A percentile compares a stretch with the other conserved stretches of the same genome.
These are phyloP conservation scores for Rhizopogon sp. DNA, from an alignment of 768 basidiomycete species.

Conservation along the genomic window DNA sequence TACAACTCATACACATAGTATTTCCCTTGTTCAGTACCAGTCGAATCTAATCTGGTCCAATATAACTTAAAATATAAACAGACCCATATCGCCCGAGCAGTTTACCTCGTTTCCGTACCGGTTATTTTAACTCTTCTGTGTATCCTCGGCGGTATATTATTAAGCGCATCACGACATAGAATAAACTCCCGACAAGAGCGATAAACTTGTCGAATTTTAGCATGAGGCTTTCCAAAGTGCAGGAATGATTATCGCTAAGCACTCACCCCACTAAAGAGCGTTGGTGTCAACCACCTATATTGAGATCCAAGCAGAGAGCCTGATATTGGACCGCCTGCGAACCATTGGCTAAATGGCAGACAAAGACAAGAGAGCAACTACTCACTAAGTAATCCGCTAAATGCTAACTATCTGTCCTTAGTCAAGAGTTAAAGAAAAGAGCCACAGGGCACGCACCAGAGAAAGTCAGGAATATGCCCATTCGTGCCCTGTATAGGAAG, in stretches of 20 bases:
- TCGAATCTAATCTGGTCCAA: too few relatives aligned
- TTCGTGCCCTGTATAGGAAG: slow-evolving; percentile 18
- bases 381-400: slow-evolving; percentile 17
- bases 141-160: neutral
- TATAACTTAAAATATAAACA: too few relatives aligned
- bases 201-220: neutral
- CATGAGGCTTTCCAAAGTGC: neutral
- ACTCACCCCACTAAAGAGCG: neutral
- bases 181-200: neutral
- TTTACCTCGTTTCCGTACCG: too few relatives aligned
- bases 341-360: slow-evolving; percentile 1
- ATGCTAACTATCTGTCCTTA: slow-evolving; percentile 6
- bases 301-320: neutral
- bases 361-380: neutral
- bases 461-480: slow-evolving; percentile 47
- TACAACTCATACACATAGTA: too few relatives aligned
- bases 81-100: too few relatives aligned
- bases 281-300: neutral
- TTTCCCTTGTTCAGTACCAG: too few relatives aligned
- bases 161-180: neutral
- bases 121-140: neutral
- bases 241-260: neutral
- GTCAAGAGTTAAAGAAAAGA: neutral
- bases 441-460: slow-evolving; percentile 23
- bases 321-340: neutral